Evolutionary conservation across 2,329 filamentous ascomycete genomes (phyloP).

Genomic region (Emergomyces pasteurianus): DNA sequence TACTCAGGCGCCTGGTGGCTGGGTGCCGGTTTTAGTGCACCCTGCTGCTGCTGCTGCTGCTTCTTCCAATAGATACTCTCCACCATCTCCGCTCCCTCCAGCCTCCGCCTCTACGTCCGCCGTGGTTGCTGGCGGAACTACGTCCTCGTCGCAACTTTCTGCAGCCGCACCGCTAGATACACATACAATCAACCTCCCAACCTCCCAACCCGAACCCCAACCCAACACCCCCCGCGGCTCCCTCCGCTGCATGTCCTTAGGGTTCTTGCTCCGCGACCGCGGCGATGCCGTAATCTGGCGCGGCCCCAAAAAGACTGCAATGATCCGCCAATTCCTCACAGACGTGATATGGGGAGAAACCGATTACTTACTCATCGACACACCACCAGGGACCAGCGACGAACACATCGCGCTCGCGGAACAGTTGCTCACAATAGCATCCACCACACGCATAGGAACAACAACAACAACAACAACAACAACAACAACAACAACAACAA

Average conservation of each 20-base stretch:
- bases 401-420: constrained; percentile 94
- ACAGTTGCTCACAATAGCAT: constrained; percentile 50
- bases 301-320: constrained; percentile 96
- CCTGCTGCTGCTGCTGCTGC: not conserved
- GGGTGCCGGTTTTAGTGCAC: constrained; percentile 82
- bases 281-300: constrained; percentile 95
- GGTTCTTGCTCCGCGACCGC: constrained; percentile 71
- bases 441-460: constrained; percentile 3
- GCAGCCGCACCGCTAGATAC: not conserved
- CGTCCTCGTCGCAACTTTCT: not conserved
- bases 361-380: constrained; percentile 93
- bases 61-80: not conserved
- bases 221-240: constrained; percentile 22
- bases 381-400: constrained; percentile 88
- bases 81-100: constrained; percentile 27
- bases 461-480: constrained; percentile 6
- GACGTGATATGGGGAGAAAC: constrained; percentile 78
- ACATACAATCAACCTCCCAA: not conserved
- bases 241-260: constrained; percentile 71
- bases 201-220: constrained; percentile 3
- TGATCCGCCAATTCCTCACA: constrained; percentile 91
- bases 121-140: not conserved
- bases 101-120: not conserved
- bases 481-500: too few species aligned
- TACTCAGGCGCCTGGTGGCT: constrained; percentile 79